phyloP scores from a whole-genome alignment of 257 asterid genomes.

The Cruciata laevipes region DNA sequence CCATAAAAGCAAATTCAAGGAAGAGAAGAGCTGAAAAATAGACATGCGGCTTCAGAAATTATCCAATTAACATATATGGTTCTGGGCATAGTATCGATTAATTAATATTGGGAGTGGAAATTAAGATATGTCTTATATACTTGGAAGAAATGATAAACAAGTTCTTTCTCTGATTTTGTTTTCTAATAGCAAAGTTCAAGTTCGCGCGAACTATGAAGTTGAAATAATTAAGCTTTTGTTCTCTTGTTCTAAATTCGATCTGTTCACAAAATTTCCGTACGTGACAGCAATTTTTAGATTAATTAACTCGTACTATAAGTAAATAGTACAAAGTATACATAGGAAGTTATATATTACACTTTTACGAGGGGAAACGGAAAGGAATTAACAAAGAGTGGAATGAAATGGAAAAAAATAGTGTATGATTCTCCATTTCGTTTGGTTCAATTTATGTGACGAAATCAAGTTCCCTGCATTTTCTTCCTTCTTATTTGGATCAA shows the following conservation, averaged over 20 bases:
- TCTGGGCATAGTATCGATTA: neutral
- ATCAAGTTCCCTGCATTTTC: no score
- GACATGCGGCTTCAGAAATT: neutral
- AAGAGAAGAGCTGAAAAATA: conserved; percentile 31
- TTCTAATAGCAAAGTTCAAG: neutral
- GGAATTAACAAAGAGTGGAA: no score
- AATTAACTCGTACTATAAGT: no score
- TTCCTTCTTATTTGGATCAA: no score
- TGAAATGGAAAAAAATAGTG: no score
- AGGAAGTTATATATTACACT: no score
- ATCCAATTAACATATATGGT: neutral
- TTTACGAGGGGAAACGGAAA: no score
- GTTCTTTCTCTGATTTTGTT: neutral
- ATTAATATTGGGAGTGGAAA: neutral
- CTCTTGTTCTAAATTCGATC: neutral
- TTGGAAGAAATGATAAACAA: neutral
- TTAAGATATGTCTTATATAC: neutral
- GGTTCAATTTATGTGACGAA: no score
- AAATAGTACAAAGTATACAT: no score
- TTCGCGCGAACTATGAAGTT: neutral
- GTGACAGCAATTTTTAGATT: no score
- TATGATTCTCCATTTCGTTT: no score
- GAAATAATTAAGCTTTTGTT: neutral
- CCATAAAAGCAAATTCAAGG: conserved; percentile 49
- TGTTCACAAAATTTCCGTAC: no score